Conservation (phyloP, 768 basidiomycete genomes). For the Asterophora lycoperdoides region DNA sequence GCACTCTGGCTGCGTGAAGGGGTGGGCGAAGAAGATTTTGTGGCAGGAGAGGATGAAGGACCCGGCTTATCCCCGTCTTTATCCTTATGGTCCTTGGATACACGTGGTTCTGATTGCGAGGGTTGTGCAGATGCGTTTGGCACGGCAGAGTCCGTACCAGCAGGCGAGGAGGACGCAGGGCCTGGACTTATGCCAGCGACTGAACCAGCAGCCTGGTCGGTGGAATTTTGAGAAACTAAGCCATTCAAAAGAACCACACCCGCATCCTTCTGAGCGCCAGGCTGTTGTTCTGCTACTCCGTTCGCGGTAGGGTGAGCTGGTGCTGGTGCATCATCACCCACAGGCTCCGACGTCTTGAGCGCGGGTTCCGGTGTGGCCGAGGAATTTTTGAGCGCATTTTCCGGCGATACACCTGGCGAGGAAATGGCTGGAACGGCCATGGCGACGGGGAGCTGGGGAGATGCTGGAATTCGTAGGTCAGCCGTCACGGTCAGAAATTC, state of each 20-base stretch:
- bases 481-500: conserved; percentile 9
- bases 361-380: conserved; percentile 8
- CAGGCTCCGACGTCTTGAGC: conserved; percentile 1
- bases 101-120: conserved; percentile 12
- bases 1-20: conserved; percentile 8
- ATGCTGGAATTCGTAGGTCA: conserved; percentile 4
- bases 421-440: conserved; percentile 15
- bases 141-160: conserved; percentile 6
- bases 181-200: conserved; percentile 7
- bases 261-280: neutral
- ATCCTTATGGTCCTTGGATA: conserved; percentile 12
- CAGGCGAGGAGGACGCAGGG: conserved; percentile 10
- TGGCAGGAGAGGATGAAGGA: conserved; percentile 9
- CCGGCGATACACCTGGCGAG: conserved; percentile 1
- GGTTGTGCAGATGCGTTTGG: conserved; percentile 2
- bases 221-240: neutral
- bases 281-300: conserved; percentile 6
- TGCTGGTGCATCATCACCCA: conserved; percentile 13
- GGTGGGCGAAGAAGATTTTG: conserved; percentile 8
- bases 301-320: conserved; percentile 6
- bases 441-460: conserved; percentile 4
- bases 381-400: conserved; percentile 1
- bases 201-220: conserved; percentile 5
- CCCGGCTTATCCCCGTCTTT: conserved; percentile 17
- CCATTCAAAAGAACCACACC: neutral